phyloP scores from a whole-genome alignment of 257 asterid species.

The Solanum chilense region DNA sequence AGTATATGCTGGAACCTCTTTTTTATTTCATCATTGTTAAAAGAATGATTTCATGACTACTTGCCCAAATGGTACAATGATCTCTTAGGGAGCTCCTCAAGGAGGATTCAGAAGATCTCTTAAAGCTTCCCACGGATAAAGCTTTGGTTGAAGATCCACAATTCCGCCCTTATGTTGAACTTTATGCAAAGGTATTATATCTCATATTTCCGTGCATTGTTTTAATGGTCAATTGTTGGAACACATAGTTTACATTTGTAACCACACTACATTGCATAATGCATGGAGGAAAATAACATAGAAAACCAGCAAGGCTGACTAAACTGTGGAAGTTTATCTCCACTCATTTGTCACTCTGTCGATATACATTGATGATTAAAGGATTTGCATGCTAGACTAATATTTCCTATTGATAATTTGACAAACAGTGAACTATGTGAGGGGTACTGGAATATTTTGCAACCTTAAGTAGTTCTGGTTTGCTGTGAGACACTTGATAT shows the following conservation, averaged over 20 bases:
- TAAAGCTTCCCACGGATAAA: slow-evolving; percentile 71
- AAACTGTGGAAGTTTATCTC: not conserved
- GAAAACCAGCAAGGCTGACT: not conserved
- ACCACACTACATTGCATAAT: not conserved
- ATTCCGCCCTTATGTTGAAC: slow-evolving; percentile 35
- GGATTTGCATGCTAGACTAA: not conserved
- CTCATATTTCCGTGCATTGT: not conserved
- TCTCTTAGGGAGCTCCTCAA: slow-evolving; percentile 52
- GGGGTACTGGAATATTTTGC: not conserved
- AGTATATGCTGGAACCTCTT: not conserved
- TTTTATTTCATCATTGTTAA: not conserved
- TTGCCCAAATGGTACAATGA: not conserved
- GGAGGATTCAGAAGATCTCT: slow-evolving; percentile 56
- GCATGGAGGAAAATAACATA: not conserved
- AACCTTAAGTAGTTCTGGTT: not conserved
- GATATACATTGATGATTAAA: not conserved
- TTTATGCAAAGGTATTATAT: slow-evolving; percentile 52
- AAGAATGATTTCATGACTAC: not conserved
- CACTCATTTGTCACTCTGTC: not conserved
- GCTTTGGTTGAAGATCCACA: slow-evolving; percentile 62
- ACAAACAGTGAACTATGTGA: not conserved
- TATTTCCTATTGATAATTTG: not conserved
- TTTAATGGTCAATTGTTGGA: not conserved
- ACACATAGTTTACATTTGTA: not conserved
- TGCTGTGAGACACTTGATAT: not conserved